Evolutionary conservation across 192 early-diverging fungal species (phyloP), one percentile per base, ranked within the genome.

Genomic region (Spizellomyces punctatus): DNA sequence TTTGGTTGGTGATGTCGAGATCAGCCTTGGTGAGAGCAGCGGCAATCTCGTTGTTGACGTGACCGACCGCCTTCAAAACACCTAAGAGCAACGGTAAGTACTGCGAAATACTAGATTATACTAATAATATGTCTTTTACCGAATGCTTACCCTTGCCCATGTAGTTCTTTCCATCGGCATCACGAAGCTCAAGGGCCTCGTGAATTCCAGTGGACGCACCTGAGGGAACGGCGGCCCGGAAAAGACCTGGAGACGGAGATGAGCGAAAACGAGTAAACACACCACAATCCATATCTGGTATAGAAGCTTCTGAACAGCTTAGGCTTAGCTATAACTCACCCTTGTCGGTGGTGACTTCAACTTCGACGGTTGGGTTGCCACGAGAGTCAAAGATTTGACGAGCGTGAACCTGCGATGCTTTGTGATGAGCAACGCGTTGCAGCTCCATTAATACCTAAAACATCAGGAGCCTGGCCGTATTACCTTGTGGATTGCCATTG

Each of bases 311-410:
- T 42, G 17, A 6, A 56, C n/a, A 55, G 17, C 19, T 36, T 8
- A 27, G 57, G 42, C 19, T 47, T 16, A 64, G 19, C 10, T n/a
- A n/a, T 8, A 8, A 10, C 73, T 49, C 83, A 89, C 96, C 96
- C 83, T 95, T 89, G 62, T 85, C 86, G 74, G 97, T 99, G 66
- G 91, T 94, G 81, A 99, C 84, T 67, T 99, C 97, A 49, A 98
- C 97, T 84, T 99, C 95, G 66, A 99, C 91, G 64, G 96, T 99
- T 69, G 96, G 96, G 90, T 98, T 98, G 74, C 96, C 96, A 72
- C 96, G 91, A 56, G 96, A 99, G 88, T 99, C 96, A 76, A 95
- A 98, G 85, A 99, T 99, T 84, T 97, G 96, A 83, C 96, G 92
- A 63, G 94, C 95, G 68, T 71, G 65, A 55, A 75, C 73, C 72